These are phyloP conservation scores for Zygosaccharomyces sapae DNA, from an alignment of 1,139 yeast species.

Conservation along the genomic window DNA sequence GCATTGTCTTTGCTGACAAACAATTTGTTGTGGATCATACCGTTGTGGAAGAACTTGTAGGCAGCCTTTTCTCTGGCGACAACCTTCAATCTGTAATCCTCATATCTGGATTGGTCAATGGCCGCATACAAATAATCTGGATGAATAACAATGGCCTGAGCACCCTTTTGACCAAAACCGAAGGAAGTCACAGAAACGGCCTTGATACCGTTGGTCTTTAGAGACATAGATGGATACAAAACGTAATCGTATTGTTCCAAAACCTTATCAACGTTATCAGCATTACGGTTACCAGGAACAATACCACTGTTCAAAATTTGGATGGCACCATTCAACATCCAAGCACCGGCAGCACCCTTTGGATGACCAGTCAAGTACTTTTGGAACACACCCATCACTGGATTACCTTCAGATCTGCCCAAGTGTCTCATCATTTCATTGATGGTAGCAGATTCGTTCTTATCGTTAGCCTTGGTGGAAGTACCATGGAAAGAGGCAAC, in stretches of 20 bases:
- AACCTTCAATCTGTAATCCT: constrained; percentile 67
- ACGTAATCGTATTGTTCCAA: constrained; percentile 83
- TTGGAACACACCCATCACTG: constrained; percentile 97
- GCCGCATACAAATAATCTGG: constrained; percentile 91
- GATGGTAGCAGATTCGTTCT: constrained; percentile 91
- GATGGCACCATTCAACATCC: constrained; percentile 99
- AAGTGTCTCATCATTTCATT: constrained; percentile 89
- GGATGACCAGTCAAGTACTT: constrained; percentile 99
- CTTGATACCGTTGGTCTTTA: constrained; percentile 94
- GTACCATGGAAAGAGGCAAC: constrained; percentile 99
- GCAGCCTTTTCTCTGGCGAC: constrained; percentile 80
- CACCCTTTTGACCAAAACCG: constrained; percentile 99
- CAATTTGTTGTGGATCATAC: constrained; percentile 85
- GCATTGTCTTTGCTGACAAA: constrained; percentile 91
- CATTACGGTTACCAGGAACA: constrained; percentile 98
- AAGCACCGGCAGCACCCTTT: constrained; percentile 99
- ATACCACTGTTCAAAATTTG: constrained; percentile 89
- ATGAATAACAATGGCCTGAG: constrained; percentile 86
- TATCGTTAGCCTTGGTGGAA: constrained; percentile 95
- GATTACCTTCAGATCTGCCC: constrained; percentile 97
- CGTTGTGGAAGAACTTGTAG: constrained; percentile 94
- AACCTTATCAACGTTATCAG: constrained; percentile 85
- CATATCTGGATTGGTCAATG: constrained; percentile 65
- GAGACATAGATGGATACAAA: constrained; percentile 88
- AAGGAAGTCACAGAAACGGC: constrained; percentile 96